These are phyloP conservation scores for Aureobasidium leucospermi DNA, from an alignment of 2,329 filamentous ascomycete genomes.

Conservation along the genomic window DNA sequence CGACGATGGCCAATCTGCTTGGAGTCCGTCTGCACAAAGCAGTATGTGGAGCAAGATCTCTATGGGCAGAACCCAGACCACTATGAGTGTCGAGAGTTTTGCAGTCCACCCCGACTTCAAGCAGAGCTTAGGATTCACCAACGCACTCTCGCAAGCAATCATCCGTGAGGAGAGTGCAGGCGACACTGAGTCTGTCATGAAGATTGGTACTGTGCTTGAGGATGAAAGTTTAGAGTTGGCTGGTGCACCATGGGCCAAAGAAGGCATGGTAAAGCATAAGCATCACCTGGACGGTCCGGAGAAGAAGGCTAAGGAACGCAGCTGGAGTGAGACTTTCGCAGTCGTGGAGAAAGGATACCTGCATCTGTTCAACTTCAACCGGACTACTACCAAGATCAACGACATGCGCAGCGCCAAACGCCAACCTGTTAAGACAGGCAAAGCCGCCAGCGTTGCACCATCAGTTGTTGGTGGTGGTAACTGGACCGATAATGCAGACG, in stretches of 20 bases:
- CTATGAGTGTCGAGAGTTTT: slow-evolving; percentile 87
- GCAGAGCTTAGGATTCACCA: slow-evolving; percentile 95
- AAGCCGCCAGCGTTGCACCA: slow-evolving; percentile 39
- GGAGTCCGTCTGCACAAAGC: slow-evolving; percentile 84
- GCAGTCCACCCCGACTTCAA: slow-evolving; percentile 72
- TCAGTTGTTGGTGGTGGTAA: slow-evolving; percentile 87
- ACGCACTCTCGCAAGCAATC: slow-evolving; percentile 91
- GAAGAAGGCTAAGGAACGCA: slow-evolving; percentile 86
- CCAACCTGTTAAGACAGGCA: slow-evolving; percentile 16
- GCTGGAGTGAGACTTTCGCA: slow-evolving; percentile 92
- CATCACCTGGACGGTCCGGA: slow-evolving; percentile 87
- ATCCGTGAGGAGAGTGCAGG: slow-evolving; percentile 66
- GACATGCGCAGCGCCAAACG: slow-evolving; percentile 13
- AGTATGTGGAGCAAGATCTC: slow-evolving; percentile 95
- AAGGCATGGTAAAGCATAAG: slow-evolving; percentile 92
- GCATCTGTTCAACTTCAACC: slow-evolving; percentile 86
- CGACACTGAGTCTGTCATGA: slow-evolving; percentile 28
- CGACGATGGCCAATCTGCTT: slow-evolving; percentile 82
- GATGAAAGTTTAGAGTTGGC: slow-evolving; percentile 87
- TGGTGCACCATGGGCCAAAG: slow-evolving; percentile 96
- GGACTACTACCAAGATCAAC: slow-evolving; percentile 50
- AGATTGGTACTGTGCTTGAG: slow-evolving; percentile 57
- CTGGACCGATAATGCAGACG: slow-evolving; percentile 95
- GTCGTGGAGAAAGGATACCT: slow-evolving; percentile 93
- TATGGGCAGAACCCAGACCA: slow-evolving; percentile 80